Evolutionary conservation across 148 eudicot genomes (phyloP).

Genomic region (Cornus kousa): DNA sequence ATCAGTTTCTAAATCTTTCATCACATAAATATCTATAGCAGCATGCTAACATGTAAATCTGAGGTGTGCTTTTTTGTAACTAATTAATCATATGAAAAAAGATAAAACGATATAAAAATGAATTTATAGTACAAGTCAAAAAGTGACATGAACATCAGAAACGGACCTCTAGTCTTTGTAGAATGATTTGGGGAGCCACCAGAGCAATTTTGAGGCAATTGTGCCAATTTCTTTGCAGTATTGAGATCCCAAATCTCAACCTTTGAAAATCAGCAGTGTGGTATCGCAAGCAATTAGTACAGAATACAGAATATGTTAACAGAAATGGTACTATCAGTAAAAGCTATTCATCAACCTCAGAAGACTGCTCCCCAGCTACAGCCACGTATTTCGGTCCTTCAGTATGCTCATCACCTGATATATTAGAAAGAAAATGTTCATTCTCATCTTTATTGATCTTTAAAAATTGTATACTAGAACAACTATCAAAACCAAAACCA

Average conservation of each 20-base stretch:
- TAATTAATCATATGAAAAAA: neutral
- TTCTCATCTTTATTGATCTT: neutral
- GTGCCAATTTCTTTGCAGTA: slow-evolving; percentile 57
- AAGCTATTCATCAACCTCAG: slow-evolving; percentile 47
- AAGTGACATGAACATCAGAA: neutral
- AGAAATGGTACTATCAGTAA: neutral
- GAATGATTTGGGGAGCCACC: slow-evolving; percentile 28
- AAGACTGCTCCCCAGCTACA: slow-evolving; percentile 70
- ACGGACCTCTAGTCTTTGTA: slow-evolving; percentile 52
- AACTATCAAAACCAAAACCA: neutral
- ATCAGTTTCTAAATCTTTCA: too few species aligned
- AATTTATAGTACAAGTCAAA: slow-evolving; percentile 4
- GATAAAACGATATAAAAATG: neutral
- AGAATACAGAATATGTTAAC: slow-evolving; percentile 5
- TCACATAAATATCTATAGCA: too few species aligned
- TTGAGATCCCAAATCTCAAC: slow-evolving; percentile 96
- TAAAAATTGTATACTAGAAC: too few species aligned
- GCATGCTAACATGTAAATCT: too few species aligned
- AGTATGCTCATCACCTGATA: slow-evolving; percentile 30
- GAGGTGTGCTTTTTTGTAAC: too few species aligned
- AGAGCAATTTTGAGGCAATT: slow-evolving; percentile 40
- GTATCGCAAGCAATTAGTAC: slow-evolving; percentile 16
- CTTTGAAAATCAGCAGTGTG: slow-evolving; percentile 34
- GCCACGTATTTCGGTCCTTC: slow-evolving; percentile 62
- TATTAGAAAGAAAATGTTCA: neutral